Evolutionary conservation across 75 land plant genomes (phyloP).

Genomic region (Pseudotsuga menziesii): DNA sequence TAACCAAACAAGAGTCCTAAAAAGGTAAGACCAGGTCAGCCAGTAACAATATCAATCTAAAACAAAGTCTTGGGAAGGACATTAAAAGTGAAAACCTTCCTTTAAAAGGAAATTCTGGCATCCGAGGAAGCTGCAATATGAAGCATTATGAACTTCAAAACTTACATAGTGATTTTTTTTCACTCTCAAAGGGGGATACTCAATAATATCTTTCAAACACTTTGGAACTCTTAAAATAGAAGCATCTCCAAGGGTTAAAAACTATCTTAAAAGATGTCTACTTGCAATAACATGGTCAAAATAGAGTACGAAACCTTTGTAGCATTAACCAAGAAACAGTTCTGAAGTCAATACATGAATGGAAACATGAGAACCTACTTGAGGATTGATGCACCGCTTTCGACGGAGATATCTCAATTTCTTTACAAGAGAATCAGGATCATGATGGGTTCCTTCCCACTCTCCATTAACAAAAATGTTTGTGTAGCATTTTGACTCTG

Average conservation of each 20-base stretch:
- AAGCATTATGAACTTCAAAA: neutral
- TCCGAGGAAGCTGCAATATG: neutral
- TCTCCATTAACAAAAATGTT: constrained; percentile 80
- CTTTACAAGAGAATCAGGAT: constrained; percentile 36
- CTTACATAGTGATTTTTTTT: neutral
- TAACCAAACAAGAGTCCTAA: neutral
- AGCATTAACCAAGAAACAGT: neutral
- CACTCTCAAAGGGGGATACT: neutral
- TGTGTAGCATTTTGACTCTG: constrained; percentile 16
- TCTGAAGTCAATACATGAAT: neutral
- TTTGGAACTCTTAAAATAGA: too few relatives aligned
- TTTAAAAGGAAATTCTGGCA: neutral
- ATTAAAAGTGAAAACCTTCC: neutral
- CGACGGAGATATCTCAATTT: constrained; percentile 48
- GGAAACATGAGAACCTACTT: neutral
- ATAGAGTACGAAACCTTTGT: neutral
- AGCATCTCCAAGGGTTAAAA: too few relatives aligned
- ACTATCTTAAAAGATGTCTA: too few relatives aligned
- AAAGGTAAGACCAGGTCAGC: neutral
- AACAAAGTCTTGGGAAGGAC: neutral
- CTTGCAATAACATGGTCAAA: constrained; percentile 3
- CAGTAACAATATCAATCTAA: neutral
- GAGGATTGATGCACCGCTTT: constrained; percentile 19
- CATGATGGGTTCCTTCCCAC: constrained; percentile 67
- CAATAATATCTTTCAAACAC: too few relatives aligned